Evolutionary conservation across 805 yeast species (phyloP), one percentile per base, ranked within the genome.

Genomic region (Hemisphaericaspora nanyangensis): DNA sequence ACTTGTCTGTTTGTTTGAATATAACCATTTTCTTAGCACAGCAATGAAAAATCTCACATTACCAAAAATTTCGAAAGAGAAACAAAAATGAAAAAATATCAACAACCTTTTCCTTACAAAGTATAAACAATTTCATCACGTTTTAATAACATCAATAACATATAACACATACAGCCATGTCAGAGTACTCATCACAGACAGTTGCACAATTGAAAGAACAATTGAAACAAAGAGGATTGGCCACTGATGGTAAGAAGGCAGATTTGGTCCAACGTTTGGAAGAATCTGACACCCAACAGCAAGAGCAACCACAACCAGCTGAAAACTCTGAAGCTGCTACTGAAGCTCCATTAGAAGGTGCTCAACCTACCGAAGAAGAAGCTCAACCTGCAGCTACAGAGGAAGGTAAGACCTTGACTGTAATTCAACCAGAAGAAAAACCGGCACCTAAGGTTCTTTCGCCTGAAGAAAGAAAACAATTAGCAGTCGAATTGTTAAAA

Each of bases 171-270:
- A 27, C 30, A 40, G n/a, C n/a, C n/a, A 78, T 79, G 82, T 47
- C 77, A 13, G 72, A 72, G 8, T 82, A 80, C 56, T 55, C 77
- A n/a, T 54, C 80, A n/a, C 72, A 77, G 47, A 82, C 90, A 2
- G 96, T 89, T 37, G 80, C 82, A 15, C 95, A 89, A 67, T 74
- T 91, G 60, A 90, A 86, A 58, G 95, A 85, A 45, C 54, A 77
- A 40, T 73, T 91, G 51, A 82, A 82, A 51, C 61, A 72, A 17
- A 79, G 80, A 45, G 84, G 82, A 1, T 73, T 91, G 36, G 59
- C 93, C 2, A 68, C 70, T 5, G 76, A 76, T 29, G 98, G 98
- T 17, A 80, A 86, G 50, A 91, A 91, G 61, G 80, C 83, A 31
- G 96, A 88, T 37, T 65, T 85, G 49, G 67, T 85, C 40, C 75